phyloP scores from a whole-genome alignment of 2,329 filamentous ascomycete genomes.

The Colletotrichum sp. region DNA sequence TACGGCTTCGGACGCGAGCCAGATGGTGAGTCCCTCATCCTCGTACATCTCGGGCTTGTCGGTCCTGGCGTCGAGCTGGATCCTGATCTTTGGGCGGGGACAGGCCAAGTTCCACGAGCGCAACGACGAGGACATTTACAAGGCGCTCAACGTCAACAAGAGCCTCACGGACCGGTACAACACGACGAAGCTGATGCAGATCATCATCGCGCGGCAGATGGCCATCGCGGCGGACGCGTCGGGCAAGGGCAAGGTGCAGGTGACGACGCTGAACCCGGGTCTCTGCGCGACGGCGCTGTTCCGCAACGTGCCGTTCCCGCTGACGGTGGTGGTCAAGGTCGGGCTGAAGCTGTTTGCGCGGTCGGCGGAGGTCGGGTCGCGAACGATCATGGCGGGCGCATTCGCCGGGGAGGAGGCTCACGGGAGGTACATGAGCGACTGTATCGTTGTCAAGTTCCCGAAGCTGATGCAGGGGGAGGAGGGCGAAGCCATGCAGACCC shows the following conservation, averaged over 20 bases:
- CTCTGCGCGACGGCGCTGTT: slow-evolving; percentile 46
- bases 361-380: slow-evolving; percentile 42
- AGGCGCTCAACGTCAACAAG: slow-evolving; percentile 32
- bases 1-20: slow-evolving; percentile 43
- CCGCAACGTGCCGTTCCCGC: slow-evolving; percentile 31
- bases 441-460: slow-evolving; percentile 27
- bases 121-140: slow-evolving; percentile 33
- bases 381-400: slow-evolving; percentile 42
- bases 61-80: not conserved
- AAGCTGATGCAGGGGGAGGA: slow-evolving; percentile 34
- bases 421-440: slow-evolving; percentile 44
- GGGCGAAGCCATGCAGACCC: slow-evolving; percentile 37
- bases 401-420: slow-evolving; percentile 41
- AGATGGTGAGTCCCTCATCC: slow-evolving; percentile 19
- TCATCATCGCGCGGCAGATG: slow-evolving; percentile 36
- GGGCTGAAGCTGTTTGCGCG: slow-evolving; percentile 33
- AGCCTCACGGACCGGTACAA: slow-evolving; percentile 37
- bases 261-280: slow-evolving; percentile 45
- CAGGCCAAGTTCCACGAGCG: slow-evolving; percentile 38
- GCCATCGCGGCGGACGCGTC: slow-evolving; percentile 34
- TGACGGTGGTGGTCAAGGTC: slow-evolving; percentile 25
- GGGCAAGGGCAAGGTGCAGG: slow-evolving; percentile 34
- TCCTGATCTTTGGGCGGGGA: not conserved
- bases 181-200: slow-evolving; percentile 36
- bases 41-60: not conserved